These are phyloP conservation scores for Pythium biforme DNA, from an alignment of 352 stramenopile species.

Conservation along the genomic window DNA sequence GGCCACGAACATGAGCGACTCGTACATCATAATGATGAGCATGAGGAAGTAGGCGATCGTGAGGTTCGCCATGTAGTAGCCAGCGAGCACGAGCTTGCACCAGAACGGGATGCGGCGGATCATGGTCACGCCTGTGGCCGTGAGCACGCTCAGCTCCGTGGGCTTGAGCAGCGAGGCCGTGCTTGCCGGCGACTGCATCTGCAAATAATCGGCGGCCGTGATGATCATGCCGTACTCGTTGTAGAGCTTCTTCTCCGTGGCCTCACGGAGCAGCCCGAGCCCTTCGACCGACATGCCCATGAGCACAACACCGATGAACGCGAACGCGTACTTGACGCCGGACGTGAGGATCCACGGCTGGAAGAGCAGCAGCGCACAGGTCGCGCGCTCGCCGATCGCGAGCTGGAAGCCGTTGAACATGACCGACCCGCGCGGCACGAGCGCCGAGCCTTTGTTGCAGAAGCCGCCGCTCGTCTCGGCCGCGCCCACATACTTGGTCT, in stretches of 20 bases:
- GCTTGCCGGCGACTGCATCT: conserved; percentile 39
- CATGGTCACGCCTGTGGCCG: conserved; percentile 31
- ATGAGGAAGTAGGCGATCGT: conserved; percentile 81
- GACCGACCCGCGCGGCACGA: conserved; percentile 45
- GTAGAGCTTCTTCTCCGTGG: conserved; percentile 46
- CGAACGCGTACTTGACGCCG: conserved; percentile 69
- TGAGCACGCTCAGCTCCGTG: conserved; percentile 7
- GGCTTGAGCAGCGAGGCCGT: conserved; percentile 14
- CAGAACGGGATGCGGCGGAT: conserved; percentile 56
- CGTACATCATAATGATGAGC: conserved; percentile 87
- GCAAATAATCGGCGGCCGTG: conserved; percentile 56
- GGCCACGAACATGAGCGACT: conserved; percentile 77
- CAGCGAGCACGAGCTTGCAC: conserved; percentile 62
- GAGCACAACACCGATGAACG: conserved; percentile 68
- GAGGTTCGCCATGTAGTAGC: conserved; percentile 77
- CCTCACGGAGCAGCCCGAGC: conserved; percentile 55
- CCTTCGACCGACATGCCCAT: conserved; percentile 68
- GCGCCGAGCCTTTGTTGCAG: conserved; percentile 45
- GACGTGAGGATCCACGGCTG: conserved; percentile 73
- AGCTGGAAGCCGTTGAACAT: conserved; percentile 73
- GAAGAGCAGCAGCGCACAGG: conserved; percentile 77
- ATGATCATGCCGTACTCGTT: conserved; percentile 52
- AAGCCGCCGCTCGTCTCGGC: conserved; percentile 36
- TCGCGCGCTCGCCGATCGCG: conserved; percentile 53
- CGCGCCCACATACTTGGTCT: conserved; percentile 18